phyloP scores from a whole-genome alignment of 306 rosid species.

The Inga laurina region DNA sequence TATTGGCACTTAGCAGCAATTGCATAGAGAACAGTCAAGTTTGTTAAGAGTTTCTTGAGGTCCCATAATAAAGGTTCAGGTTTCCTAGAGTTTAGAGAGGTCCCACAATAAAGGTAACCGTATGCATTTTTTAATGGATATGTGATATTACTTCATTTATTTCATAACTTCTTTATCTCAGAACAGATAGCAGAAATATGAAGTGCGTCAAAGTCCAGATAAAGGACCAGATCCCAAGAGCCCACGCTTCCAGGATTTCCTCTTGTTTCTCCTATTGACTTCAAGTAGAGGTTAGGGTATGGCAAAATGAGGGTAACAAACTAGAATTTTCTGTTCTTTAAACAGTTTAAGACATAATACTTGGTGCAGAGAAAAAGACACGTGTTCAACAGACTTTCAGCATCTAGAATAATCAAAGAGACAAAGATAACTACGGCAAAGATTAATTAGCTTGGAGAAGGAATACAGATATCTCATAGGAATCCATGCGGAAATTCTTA shows the following conservation, averaged over 20 bases:
- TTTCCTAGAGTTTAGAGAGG: neutral
- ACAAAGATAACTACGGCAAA: conserved; percentile 10
- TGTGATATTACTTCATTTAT: neutral
- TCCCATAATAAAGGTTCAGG: neutral
- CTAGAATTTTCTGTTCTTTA: neutral
- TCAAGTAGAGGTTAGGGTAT: neutral
- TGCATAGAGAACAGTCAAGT: neutral
- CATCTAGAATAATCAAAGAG: conserved; percentile 15
- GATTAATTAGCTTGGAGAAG: neutral
- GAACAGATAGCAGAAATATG: neutral
- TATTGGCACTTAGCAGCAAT: neutral
- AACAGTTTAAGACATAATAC: neutral
- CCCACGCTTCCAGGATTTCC: neutral
- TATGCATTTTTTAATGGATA: neutral
- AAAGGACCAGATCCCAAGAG: neutral
- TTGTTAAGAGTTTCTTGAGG: neutral
- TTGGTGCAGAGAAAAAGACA: neutral
- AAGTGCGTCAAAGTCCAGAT: neutral
- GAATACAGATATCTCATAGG: neutral
- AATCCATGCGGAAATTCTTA: conserved; percentile 46
- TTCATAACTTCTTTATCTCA: neutral
- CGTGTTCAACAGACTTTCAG: neutral
- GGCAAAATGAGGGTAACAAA: neutral
- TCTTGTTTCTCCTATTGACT: neutral
- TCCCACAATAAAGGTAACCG: neutral